Percentiles rank a stretch among this genome's conserved stretches.
These are phyloP conservation scores for Russula sp. DNA, from an alignment of 768 basidiomycete genomes.

Conservation along the genomic window DNA sequence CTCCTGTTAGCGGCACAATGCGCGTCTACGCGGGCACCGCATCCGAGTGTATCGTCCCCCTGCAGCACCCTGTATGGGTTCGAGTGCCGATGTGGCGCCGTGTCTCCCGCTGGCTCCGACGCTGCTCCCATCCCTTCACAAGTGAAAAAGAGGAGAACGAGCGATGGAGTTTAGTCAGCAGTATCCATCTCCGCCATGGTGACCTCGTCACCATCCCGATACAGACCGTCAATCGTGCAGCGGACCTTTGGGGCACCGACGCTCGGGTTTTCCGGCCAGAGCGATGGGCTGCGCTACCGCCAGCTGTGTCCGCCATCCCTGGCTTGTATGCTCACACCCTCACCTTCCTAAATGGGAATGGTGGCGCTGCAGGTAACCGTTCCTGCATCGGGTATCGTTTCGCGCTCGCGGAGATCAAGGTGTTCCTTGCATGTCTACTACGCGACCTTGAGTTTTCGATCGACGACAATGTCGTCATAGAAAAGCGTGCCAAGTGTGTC, in stretches of 20 bases:
- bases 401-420: conserved; percentile 55
- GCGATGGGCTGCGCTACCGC: conserved; percentile 40
- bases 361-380: conserved; percentile 38
- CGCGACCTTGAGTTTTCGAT: conserved; percentile 49
- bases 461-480: conserved; percentile 45
- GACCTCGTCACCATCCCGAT: conserved; percentile 56
- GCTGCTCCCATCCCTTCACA: background rate
- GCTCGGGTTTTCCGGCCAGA: conserved; percentile 56
- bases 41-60: conserved; percentile 45
- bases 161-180: conserved; percentile 3
- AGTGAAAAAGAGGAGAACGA: background rate
- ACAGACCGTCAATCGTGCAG: conserved; percentile 49
- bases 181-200: conserved; percentile 29
- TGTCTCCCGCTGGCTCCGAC: background rate
- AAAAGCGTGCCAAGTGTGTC: conserved; percentile 59
- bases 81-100: conserved; percentile 11
- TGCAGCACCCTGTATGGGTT: conserved; percentile 25
- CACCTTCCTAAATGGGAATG: conserved; percentile 51
- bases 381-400: conserved; percentile 59
- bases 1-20: conserved; percentile 54
- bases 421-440: conserved; percentile 51
- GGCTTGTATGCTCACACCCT: conserved; percentile 48
- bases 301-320: conserved; percentile 34
- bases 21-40: conserved; percentile 38
- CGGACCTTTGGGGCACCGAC: conserved; percentile 56